These are phyloP conservation scores for Mycena belliarum DNA, from an alignment of 768 basidiomycete species.

Conservation along the genomic window DNA sequence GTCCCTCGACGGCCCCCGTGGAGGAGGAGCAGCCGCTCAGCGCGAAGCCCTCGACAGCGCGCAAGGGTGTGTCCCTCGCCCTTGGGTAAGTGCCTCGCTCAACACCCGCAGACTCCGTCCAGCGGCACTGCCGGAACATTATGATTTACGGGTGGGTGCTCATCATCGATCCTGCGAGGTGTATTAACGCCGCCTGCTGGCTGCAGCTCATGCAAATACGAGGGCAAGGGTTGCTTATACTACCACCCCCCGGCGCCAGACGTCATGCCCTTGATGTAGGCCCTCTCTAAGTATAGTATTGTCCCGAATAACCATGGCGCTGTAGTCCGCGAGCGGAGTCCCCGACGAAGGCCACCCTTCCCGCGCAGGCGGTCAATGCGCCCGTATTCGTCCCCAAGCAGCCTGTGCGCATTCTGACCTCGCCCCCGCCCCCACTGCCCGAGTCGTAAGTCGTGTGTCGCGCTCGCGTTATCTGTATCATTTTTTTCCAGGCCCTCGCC, in stretches of 20 bases:
- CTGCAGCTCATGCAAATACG: slow-evolving; percentile 75
- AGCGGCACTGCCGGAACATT: slow-evolving; percentile 88
- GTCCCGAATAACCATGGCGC: not conserved
- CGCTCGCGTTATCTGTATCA: not conserved
- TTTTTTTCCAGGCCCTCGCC: slow-evolving; percentile 5
- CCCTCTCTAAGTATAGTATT: not conserved
- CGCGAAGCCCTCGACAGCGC: slow-evolving; percentile 27
- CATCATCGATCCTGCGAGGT: no score
- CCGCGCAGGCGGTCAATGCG: slow-evolving; percentile 75
- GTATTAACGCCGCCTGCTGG: no score
- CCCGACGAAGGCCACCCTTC: slow-evolving; percentile 37
- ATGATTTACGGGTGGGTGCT: slow-evolving; percentile 79
- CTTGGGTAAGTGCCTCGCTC: not conserved
- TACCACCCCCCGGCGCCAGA: slow-evolving; percentile 66
- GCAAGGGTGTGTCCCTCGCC: slow-evolving; percentile 54
- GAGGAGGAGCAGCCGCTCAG: slow-evolving; percentile 29
- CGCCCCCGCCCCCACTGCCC: slow-evolving; percentile 31
- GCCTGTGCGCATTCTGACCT: slow-evolving; percentile 32
- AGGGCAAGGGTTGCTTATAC: slow-evolving; percentile 85
- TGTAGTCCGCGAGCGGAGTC: slow-evolving; percentile 46
- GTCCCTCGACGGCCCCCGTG: slow-evolving; percentile 45
- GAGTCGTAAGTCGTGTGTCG: slow-evolving; percentile 24
- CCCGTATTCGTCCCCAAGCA: slow-evolving; percentile 82
- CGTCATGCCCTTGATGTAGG: slow-evolving; percentile 33
- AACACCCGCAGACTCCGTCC: slow-evolving; percentile 54